Conservation (phyloP, 164 flowering plant genomes). For the Echeveria elegans region DNA sequence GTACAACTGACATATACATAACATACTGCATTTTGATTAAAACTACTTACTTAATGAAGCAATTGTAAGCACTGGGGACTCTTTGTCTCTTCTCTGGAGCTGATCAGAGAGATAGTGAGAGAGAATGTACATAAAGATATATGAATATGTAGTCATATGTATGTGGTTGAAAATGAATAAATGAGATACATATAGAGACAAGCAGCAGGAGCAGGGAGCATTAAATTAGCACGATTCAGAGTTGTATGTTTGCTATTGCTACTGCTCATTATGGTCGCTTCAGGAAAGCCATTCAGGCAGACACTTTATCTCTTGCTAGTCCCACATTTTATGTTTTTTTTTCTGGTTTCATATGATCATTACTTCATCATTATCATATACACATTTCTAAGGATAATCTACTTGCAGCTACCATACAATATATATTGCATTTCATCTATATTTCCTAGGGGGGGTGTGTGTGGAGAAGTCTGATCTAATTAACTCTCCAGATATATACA, state of each 20-base stretch:
- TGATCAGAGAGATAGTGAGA: constrained; percentile 2
- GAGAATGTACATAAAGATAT: background rate
- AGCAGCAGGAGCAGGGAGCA: background rate
- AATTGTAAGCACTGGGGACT: constrained; percentile 8
- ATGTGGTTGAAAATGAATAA: constrained; percentile 5
- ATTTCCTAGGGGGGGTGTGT: background rate
- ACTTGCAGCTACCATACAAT: background rate
- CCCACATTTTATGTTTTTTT: constrained; percentile 1
- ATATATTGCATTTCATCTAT: background rate
- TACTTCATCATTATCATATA: constrained; percentile 3
- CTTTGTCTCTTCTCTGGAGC: constrained; percentile 8
- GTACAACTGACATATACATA: background rate
- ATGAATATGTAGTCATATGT: background rate
- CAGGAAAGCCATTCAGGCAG: background rate
- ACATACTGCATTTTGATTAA: background rate
- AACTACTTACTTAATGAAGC: constrained; percentile 1
- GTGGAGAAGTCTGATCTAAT: background rate
- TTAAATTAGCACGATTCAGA: constrained; percentile 3
- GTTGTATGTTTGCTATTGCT: background rate
- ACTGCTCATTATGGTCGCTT: background rate
- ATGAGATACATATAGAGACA: background rate
- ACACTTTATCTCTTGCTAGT: constrained; percentile 2
- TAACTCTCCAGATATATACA: background rate
- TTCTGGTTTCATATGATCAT: background rate
- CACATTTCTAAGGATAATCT: no score